phyloP scores from a whole-genome alignment of 371 early-diverging fungal genomes.

The Chytridium lagenaria region DNA sequence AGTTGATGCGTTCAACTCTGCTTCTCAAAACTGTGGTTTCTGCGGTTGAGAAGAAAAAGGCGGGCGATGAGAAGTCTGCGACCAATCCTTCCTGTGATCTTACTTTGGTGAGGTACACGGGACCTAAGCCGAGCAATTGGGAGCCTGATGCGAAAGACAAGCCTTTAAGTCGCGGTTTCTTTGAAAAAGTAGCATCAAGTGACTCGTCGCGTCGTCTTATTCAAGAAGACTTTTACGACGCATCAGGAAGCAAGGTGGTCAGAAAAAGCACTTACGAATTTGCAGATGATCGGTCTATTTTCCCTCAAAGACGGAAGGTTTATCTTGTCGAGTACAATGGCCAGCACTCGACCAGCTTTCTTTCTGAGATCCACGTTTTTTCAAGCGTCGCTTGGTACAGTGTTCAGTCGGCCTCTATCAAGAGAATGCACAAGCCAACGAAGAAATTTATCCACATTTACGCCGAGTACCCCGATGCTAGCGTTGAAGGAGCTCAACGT shows the following conservation, averaged over 20 bases:
- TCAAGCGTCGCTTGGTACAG: slow-evolving; percentile 25
- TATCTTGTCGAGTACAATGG: slow-evolving; percentile 15
- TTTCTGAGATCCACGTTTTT: slow-evolving; percentile 20
- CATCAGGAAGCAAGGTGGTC: slow-evolving; percentile 8
- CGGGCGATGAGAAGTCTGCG: neutral
- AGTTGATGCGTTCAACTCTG: slow-evolving; percentile 26
- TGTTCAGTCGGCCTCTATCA: slow-evolving; percentile 21
- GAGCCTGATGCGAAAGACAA: slow-evolving; percentile 22
- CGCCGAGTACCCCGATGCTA: slow-evolving; percentile 22
- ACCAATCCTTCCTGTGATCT: neutral
- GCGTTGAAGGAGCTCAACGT: slow-evolving; percentile 14
- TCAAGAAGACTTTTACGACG: slow-evolving; percentile 29
- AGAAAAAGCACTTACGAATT: slow-evolving; percentile 30
- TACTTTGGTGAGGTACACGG: slow-evolving; percentile 23
- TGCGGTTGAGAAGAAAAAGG: neutral
- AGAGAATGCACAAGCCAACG: slow-evolving; percentile 23
- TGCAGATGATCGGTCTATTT: neutral
- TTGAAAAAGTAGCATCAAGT: neutral
- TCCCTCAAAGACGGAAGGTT: slow-evolving; percentile 31
- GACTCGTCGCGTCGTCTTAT: slow-evolving; percentile 8
- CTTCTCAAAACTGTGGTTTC: slow-evolving; percentile 24
- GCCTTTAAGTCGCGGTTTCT: slow-evolving; percentile 25
- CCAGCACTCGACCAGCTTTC: neutral
- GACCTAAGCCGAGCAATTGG: slow-evolving; percentile 32
- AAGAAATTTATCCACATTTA: slow-evolving; percentile 15